Evolutionary conservation across 148 eudicot genomes (phyloP).

Genomic region (Linanthus parryae): DNA sequence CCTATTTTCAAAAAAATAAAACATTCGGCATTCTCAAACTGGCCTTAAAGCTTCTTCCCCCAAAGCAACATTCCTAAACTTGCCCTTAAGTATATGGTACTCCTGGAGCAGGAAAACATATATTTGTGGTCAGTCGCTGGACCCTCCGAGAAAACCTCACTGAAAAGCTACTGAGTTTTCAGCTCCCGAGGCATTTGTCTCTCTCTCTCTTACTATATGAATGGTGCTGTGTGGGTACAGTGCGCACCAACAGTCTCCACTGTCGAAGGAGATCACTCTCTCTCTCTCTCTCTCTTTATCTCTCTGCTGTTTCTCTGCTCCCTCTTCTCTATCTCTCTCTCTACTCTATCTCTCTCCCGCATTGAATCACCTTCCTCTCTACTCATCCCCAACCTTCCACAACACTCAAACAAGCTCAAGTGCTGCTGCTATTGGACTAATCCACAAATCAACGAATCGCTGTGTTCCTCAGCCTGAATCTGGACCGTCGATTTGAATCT

Average conservation of each 20-base stretch:
- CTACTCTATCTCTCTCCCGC: conserved; percentile 10
- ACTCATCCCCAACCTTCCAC: too few relatives aligned
- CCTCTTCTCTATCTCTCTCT: background rate
- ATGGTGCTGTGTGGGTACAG: conserved; percentile 13
- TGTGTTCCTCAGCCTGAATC: too few relatives aligned
- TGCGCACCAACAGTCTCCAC: conserved; percentile 26
- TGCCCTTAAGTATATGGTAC: too few relatives aligned
- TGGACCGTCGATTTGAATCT: too few relatives aligned
- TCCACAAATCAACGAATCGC: too few relatives aligned
- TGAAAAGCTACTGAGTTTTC: conserved; percentile 48
- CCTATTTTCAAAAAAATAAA: too few relatives aligned
- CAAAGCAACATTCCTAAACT: too few relatives aligned
- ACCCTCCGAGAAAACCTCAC: conserved; percentile 52
- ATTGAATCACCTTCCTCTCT: too few relatives aligned
- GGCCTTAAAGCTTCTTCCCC: too few relatives aligned
- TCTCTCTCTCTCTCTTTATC: conserved; percentile 9
- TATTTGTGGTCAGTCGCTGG: background rate
- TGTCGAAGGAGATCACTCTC: conserved; percentile 14
- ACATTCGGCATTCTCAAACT: too few relatives aligned
- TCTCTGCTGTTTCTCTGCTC: conserved; percentile 7
- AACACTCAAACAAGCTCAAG: too few relatives aligned
- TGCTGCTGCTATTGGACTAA: too few relatives aligned
- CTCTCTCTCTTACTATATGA: background rate
- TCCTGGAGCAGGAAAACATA: background rate
- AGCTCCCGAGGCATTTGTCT: conserved; percentile 26